Conservation (phyloP, 106 monocot species). For the Platanthera guangdongensis region DNA sequence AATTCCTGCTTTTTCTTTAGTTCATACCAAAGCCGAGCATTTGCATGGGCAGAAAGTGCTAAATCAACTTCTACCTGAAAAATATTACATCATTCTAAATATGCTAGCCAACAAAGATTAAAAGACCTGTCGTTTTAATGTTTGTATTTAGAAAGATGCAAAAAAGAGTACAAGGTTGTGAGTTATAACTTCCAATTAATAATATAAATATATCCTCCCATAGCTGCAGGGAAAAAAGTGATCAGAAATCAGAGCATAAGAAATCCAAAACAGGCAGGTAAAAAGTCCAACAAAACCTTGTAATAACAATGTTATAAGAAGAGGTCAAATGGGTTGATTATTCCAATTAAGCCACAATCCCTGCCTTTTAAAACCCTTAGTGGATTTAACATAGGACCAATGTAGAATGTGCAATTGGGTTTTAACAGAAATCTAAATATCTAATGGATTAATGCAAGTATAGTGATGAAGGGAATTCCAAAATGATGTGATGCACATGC, state of each 20-base stretch:
- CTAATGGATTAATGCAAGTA: no score
- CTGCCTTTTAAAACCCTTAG: no score
- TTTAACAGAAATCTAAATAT: no score
- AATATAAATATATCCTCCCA: not conserved
- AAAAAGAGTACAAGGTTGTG: not conserved
- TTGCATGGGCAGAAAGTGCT: slow-evolving; percentile 95
- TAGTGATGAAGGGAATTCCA: no score
- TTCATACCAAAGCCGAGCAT: slow-evolving; percentile 94
- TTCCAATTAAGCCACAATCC: no score
- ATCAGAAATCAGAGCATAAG: not conserved
- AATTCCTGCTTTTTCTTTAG: slow-evolving; percentile 91
- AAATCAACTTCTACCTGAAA: slow-evolving; percentile 95
- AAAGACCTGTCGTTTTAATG: not conserved
- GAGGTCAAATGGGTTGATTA: no score
- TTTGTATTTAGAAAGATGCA: not conserved
- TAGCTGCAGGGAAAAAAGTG: not conserved
- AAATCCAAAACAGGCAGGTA: not conserved
- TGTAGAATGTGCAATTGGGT: no score
- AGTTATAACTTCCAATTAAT: not conserved
- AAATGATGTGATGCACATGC: no score
- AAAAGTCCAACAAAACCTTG: not conserved
- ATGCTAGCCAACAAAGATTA: not conserved
- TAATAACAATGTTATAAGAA: not conserved
- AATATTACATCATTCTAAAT: not conserved
- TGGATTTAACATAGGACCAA: no score